Evolutionary conservation across 352 stramenopile species (phyloP), one percentile per base, ranked within the genome.

Genomic region (Phytopythium vexans): DNA sequence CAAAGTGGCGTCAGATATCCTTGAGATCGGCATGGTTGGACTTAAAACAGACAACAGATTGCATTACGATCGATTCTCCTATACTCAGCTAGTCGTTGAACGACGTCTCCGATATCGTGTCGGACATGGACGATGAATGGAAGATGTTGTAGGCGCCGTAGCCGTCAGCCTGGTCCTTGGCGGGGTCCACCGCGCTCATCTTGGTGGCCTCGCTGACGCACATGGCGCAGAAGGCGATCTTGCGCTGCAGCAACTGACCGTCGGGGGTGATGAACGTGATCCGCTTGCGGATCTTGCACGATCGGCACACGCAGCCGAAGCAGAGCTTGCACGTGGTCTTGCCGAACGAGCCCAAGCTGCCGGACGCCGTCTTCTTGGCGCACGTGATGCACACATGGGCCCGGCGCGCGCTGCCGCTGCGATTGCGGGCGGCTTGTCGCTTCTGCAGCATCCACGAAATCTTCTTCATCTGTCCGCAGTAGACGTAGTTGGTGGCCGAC

Each of bases 391-490:
- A 71, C 31, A 47, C 42, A 8, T 52, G 14, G 16, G 52, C 35
- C 6, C 12, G 21, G 12, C 21, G 12, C 1, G 4, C 31, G 10
- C 1, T 37, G 15, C 41, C 33, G 4, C 31, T 48, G 0, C 38
- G 12, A 7, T 11, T 36, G 33, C 16, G 8, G 35, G 32, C 41
- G 9, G 49, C 12, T 33, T 55, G 47, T n/a, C 41, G 52, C 32
- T 42, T 48, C 36, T 72, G 52, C 6, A 58, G 40, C 41, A 70
- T 54, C 61, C 61, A 70, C 45, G 58, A 47, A 10, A 82, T 52
- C 52, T 82, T 82, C 58, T 74, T 77, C 54, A 74, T 66, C 27
- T 77, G 66, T 1, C 65, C 66, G 14, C 54, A 64, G 54, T 59
- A 49, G 15, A 68, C 57, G 45, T 65, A 69, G n/a, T 57, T 58